phyloP scores from a whole-genome alignment of 2,329 filamentous ascomycete genomes.

The Colletotrichum navitas region DNA sequence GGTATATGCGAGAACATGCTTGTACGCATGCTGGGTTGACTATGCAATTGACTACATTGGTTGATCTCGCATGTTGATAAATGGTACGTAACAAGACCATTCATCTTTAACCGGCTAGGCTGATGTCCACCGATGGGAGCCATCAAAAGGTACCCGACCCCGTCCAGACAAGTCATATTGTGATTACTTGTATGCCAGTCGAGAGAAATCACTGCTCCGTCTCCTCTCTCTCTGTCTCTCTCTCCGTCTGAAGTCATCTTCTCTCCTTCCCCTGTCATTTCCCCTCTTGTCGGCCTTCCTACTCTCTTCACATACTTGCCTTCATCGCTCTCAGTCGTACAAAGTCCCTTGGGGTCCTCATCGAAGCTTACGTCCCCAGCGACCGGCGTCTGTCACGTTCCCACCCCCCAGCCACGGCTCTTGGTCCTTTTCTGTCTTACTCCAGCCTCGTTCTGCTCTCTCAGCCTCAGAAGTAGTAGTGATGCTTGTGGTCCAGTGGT shows the following conservation, averaged over 20 bases:
- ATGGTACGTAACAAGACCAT: neutral
- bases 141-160: too few relatives aligned
- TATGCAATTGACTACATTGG: neutral
- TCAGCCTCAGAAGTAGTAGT: neutral
- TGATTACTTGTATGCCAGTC: neutral
- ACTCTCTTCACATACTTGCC: neutral
- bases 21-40: slow-evolving; percentile 1
- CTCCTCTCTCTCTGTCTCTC: neutral
- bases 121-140: neutral
- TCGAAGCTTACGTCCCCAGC: neutral
- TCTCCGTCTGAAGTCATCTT: neutral
- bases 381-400: neutral
- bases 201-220: neutral
- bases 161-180: too few relatives aligned
- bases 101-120: neutral
- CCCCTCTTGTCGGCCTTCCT: neutral
- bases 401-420: neutral
- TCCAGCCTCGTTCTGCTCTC: neutral
- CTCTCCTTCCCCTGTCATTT: neutral
- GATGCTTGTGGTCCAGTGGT: neutral
- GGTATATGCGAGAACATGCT: neutral
- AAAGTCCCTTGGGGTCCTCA: neutral
- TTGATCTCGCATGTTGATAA: neutral
- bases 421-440: neutral
- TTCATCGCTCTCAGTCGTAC: neutral